phyloP scores from a whole-genome alignment of 1,284 basidiomycete genomes.

The Leccinum subatratum region DNA sequence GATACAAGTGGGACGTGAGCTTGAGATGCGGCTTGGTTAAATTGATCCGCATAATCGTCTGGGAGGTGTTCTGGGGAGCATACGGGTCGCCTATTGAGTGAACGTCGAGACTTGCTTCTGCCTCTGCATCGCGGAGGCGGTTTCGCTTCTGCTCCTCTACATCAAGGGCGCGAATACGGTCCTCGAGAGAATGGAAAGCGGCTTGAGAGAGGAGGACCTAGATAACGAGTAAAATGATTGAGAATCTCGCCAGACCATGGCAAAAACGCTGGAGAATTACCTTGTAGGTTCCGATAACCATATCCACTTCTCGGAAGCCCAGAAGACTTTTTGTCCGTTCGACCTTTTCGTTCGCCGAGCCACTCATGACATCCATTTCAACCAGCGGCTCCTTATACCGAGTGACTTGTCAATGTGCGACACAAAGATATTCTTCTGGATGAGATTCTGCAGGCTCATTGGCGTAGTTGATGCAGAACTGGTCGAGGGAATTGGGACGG shows the following conservation, averaged over 20 bases:
- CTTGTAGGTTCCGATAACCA: constrained; percentile 79
- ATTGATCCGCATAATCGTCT: constrained; percentile 46
- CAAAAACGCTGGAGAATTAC: constrained; percentile 35
- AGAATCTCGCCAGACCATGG: background rate
- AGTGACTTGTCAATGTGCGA: background rate
- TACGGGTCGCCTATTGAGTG: constrained; percentile 73
- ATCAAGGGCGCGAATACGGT: constrained; percentile 67
- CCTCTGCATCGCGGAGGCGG: constrained; percentile 68
- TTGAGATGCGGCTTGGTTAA: constrained; percentile 43
- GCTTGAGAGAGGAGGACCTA: constrained; percentile 87
- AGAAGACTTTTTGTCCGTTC: constrained; percentile 62
- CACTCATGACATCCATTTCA: constrained; percentile 45
- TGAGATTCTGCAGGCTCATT: too few species aligned
- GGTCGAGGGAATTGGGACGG: too few species aligned
- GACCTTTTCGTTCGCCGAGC: constrained; percentile 49
- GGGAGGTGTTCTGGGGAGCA: constrained; percentile 46
- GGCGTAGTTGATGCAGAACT: too few species aligned
- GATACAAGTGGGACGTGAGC: constrained; percentile 74
- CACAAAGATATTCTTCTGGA: too few species aligned
- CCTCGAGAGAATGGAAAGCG: constrained; percentile 88
- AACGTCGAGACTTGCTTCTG: constrained; percentile 62
- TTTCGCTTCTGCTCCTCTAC: constrained; percentile 75
- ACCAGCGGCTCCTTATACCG: constrained; percentile 60
- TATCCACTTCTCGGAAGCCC: constrained; percentile 65
- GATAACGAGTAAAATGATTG: background rate